Conservation (phyloP, 164 flowering plant genomes). For the Magnolia officinalis region DNA sequence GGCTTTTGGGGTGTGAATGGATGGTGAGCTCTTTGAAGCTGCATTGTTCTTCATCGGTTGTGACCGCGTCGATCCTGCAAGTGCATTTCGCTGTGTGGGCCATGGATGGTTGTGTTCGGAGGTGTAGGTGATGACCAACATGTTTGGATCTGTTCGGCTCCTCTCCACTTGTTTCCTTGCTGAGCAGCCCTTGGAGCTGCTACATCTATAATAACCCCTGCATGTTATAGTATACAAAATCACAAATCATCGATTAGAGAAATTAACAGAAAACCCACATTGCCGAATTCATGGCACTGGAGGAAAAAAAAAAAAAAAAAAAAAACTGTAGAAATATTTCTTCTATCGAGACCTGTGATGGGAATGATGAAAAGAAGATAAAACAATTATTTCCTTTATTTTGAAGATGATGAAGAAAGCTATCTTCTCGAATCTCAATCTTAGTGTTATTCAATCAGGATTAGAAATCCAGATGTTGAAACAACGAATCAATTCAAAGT, state of each 20-base stretch:
- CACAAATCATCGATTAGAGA: background rate
- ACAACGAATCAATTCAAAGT: background rate
- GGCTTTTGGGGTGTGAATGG: conserved; percentile 16
- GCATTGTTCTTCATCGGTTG: conserved; percentile 42
- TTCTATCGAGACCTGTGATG: too few relatives aligned
- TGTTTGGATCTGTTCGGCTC: conserved; percentile 84
- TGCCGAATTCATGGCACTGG: background rate
- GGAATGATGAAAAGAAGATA: too few relatives aligned
- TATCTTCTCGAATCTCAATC: background rate
- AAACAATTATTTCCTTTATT: background rate
- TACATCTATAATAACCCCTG: conserved; percentile 93
- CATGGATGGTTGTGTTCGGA: conserved; percentile 96
- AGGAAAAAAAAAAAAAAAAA: background rate
- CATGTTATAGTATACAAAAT: background rate
- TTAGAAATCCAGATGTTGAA: background rate
- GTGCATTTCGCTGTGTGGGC: conserved; percentile 93
- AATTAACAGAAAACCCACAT: background rate
- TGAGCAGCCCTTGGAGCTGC: conserved; percentile 90
- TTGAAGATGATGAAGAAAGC: conserved; percentile 1
- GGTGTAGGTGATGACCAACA: conserved; percentile 89
- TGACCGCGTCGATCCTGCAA: conserved; percentile 80
- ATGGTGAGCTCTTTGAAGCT: conserved; percentile 25
- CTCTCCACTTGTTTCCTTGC: conserved; percentile 93
- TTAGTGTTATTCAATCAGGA: background rate
- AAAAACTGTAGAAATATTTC: too few relatives aligned